Percentiles rank a stretch among this genome's conserved stretches.
phyloP scores from a whole-genome alignment of 805 yeast species.

The Ogataea methanolica region DNA sequence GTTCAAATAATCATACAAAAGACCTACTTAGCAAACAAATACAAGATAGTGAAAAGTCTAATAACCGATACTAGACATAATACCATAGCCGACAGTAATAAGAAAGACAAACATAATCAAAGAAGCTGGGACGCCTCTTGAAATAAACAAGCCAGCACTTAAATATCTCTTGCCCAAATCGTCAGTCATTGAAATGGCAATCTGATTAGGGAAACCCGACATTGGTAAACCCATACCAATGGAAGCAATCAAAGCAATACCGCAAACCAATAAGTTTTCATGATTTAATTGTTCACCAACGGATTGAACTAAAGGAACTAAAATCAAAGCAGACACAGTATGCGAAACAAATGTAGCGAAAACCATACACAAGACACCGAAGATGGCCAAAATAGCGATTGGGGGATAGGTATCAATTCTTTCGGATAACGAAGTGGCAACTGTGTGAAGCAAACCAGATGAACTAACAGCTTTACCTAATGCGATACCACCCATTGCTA shows the following conservation, averaged over 20 bases:
- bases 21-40: no score
- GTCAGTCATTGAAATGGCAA: conserved; percentile 53
- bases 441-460: conserved; percentile 42
- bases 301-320: conserved; percentile 46
- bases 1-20: no score
- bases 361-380: conserved; percentile 44
- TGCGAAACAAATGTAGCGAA: conserved; percentile 54
- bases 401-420: conserved; percentile 38
- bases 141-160: conserved; percentile 43
- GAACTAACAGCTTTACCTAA: conserved; percentile 48
- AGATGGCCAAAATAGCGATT: conserved; percentile 42
- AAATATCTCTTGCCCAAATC: conserved; percentile 49
- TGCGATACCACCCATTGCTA: conserved; percentile 55
- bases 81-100: conserved; percentile 47
- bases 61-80: conserved; percentile 33
- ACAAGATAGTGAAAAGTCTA: background rate
- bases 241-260: conserved; percentile 45
- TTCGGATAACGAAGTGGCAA: conserved; percentile 40
- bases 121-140: conserved; percentile 50
- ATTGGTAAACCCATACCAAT: conserved; percentile 54
- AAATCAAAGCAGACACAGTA: conserved; percentile 50
- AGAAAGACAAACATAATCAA: conserved; percentile 38
- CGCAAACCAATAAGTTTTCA: conserved; percentile 44
- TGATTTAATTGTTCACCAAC: conserved; percentile 44
- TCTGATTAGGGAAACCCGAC: conserved; percentile 49